Evolutionary conservation across 2,329 filamentous ascomycete species (phyloP), one percentile per base, ranked within the genome.

Genomic region (Cordyceps cicadae): DNA sequence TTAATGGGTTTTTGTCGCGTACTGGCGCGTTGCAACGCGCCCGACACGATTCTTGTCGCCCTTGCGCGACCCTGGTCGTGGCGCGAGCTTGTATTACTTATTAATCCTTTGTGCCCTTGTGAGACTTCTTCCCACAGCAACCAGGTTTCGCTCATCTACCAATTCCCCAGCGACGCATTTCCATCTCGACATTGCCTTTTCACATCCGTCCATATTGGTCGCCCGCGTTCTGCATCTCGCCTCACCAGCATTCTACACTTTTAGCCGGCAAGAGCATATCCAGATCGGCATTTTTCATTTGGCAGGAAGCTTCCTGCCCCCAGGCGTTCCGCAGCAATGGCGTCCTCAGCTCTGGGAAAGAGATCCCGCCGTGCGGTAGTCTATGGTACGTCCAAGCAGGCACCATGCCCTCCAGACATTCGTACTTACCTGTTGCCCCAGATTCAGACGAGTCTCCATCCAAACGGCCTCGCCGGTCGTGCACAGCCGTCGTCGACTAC

Each of bases 391-490:
- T 60, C 26, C 37, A 45, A 26, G 53, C 54, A 41, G 26, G 43
- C 14, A 19, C 45, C 12, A 17, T 19, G 12, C 19, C 32, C 29
- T 48, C 15, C 17, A n/a, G 29, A 19, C 15, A 39, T 14, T 52
- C 49, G 39, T 53, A 57, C 43, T 61, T 64, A 17, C 63, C 45
- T 55, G 1, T 45, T 19, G n/a, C 37, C 29, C 41, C 41, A 41
- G 57, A 52, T 26, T 19, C n/a, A 55, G 59, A 63, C 57, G 69
- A 71, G 56, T 70, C 70, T 39, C 76, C 79, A 48, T 66, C 72
- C 46, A 84, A 84, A 65, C 74, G 78, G 64, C 72, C 76, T 55
- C 76, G 80, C 63, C 75, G 77, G 43, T 63, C 57, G 29, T 70
- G 74, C 48, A 76, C 72, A 61, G 76, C 71, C 64, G 75, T 68